Evolutionary conservation across 2,329 filamentous ascomycete genomes (phyloP), one percentile per base, ranked within the genome.

Genomic region (Diaporthe humulicola): DNA sequence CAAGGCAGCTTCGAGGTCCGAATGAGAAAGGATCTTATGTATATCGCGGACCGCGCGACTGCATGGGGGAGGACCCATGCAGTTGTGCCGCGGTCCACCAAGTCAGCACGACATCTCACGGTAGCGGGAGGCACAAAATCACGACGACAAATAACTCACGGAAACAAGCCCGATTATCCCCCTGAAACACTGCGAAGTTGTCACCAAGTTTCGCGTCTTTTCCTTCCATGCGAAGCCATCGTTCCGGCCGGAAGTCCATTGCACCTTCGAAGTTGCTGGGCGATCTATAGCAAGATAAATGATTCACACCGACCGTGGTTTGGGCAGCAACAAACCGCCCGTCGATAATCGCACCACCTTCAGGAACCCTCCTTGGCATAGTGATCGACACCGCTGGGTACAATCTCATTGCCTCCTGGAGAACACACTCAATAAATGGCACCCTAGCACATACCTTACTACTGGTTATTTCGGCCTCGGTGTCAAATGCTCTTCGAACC

Each of bases 1-100:
- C 70, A 4, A 72, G 38, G 30, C 70, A 72, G 36, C 33, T 64
- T 38, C 70, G 19, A 12, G 70, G 70, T 3, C 70, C 70, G 12
- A 52, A 54, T 7, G 36, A 52, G 10, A 72, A 72, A 17, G 70
- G 70, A 5, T 36, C 33, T 36, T 4, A 36, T 36, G 33, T 36
- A 4, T 9, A 4, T 36, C 33, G 9, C 33, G 33, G 33, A 5
- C 33, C 33, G n/a, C n/a, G n/a, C n/a, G n/a, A n/a, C n/a, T n/a
- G n/a, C n/a, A n/a, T n/a, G n/a, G n/a, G n/a, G n/a, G n/a, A n/a
- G n/a, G n/a, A n/a, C n/a, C n/a, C n/a, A n/a, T n/a, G n/a, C n/a
- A n/a, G n/a, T n/a, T n/a, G n/a, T n/a, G n/a, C n/a, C n/a, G n/a
- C n/a, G n/a, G n/a, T n/a, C n/a, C n/a, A n/a, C n/a, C n/a, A n/a